Evolutionary conservation across 345 rosid genomes (phyloP), one percentile per base, ranked within the genome.

Genomic region (Anacardium occidentale): DNA sequence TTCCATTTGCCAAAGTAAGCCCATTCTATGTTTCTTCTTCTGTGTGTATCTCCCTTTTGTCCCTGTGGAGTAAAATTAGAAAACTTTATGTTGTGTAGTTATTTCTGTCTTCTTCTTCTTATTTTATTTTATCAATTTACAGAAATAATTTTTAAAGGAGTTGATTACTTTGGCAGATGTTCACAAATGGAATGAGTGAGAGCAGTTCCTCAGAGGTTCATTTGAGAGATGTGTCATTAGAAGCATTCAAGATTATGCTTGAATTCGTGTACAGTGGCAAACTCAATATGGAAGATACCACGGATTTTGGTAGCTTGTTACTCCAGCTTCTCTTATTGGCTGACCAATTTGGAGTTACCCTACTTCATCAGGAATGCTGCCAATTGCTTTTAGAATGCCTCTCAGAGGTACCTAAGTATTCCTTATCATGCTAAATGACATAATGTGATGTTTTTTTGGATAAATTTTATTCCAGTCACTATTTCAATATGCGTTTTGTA

Each of bases 141-240:
- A 7, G 57, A 65, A 69, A 40, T 55, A 26, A 54, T 37, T n/a
- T n/a, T 69, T 70, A 32, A 82, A 26, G 58, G 53, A 34, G 77
- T 57, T 60, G 29, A 14, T 62, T 66, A 15, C 48, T 52, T 48
- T 75, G 75, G 64, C 90, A 95, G 99, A 95, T 95, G 99, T 91
- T 95, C 80, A 95, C 99, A 54, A 95, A 95, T 78, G 98, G 99
- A 75, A 95, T 95, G 99, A 80, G 88, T 32, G 99, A 93, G 86
- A 93, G 92, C 82, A 83, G 66, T 57, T 87, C 94, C 12, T 69
- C 90, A 4, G 89, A 83, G 64, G 81, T 93, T 75, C 82, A 72
- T 77, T 76, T 96, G 65, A 85, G 84, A 40, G 99, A 96, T 81
- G 88, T 87, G 64, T 82, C 95, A n/a, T 74, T 86, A 42, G 89